phyloP scores from a whole-genome alignment of 352 stramenopile species.

The Globisporangium acanthophoron region DNA sequence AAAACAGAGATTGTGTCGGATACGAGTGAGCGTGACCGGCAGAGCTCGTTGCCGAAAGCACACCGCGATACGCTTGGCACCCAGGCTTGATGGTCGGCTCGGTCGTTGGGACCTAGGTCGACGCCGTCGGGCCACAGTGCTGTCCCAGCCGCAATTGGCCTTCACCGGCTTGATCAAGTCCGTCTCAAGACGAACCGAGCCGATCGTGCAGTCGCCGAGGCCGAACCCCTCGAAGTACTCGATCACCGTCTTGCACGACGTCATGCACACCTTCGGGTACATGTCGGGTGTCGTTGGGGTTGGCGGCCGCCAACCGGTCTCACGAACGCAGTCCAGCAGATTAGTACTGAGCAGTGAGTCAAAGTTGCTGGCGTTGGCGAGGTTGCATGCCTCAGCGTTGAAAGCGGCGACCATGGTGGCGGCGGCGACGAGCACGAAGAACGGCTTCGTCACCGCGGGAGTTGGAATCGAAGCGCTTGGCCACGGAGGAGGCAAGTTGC shows the following conservation, averaged over 20 bases:
- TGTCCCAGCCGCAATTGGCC: too few species aligned
- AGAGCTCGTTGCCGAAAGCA: too few species aligned
- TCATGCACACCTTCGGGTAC: not conserved
- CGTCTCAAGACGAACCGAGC: not conserved
- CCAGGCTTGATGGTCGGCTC: too few species aligned
- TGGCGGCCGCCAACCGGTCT: not conserved
- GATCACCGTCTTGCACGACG: not conserved
- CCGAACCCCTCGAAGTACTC: not conserved
- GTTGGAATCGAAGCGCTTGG: conserved; percentile 12
- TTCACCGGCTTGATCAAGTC: not conserved
- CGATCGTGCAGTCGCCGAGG: conserved; percentile 1
- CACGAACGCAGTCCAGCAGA: not conserved
- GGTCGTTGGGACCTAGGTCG: too few species aligned
- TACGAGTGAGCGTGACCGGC: too few species aligned
- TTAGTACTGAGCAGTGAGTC: not conserved
- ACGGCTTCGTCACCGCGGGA: conserved; percentile 10
- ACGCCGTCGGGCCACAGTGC: too few species aligned
- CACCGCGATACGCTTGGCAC: too few species aligned
- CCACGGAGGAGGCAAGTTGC: conserved; percentile 29
- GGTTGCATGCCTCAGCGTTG: not conserved
- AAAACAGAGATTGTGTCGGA: too few species aligned
- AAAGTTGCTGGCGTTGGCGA: not conserved
- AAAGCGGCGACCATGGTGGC: conserved; percentile 2
- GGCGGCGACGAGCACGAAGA: conserved; percentile 3
- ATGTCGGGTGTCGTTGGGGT: not conserved